phyloP scores from a whole-genome alignment of 495 filamentous ascomycete species.

The Hamigera avellanea region DNA sequence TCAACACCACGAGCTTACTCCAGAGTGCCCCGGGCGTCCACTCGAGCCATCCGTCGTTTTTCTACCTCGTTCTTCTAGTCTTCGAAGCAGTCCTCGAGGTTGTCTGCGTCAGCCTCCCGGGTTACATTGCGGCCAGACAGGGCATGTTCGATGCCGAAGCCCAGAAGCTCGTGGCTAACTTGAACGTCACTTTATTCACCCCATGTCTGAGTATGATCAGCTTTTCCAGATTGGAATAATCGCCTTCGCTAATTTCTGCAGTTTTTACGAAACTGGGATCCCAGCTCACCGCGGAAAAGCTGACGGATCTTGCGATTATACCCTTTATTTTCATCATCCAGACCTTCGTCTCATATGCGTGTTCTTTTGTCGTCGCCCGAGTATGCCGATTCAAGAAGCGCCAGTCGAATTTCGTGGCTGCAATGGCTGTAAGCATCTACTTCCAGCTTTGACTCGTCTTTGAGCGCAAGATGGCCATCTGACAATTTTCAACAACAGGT shows the following conservation, averaged over 20 bases:
- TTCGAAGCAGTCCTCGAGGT: conserved; percentile 96
- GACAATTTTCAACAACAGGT: conserved; percentile 42
- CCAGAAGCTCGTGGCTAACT: conserved; percentile 90
- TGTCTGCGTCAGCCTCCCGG: conserved; percentile 85
- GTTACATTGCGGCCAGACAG: conserved; percentile 81
- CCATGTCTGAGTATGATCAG: conserved; percentile 76
- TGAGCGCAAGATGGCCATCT: conserved; percentile 6
- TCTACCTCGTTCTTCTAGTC: conserved; percentile 71
- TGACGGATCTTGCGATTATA: conserved; percentile 83
- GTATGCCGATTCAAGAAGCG: conserved; percentile 72
- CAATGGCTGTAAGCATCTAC: conserved; percentile 65
- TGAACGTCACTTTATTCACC: conserved; percentile 90
- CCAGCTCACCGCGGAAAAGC: conserved; percentile 81
- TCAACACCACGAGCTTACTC: conserved; percentile 17
- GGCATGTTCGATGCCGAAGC: conserved; percentile 90
- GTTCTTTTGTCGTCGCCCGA: conserved; percentile 56
- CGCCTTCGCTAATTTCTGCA: conserved; percentile 16
- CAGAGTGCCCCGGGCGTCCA: conserved; percentile 18
- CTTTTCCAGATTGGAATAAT: background rate
- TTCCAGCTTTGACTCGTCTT: background rate
- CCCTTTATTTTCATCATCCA: conserved; percentile 86
- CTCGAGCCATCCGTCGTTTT: conserved; percentile 52
- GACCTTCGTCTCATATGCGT: conserved; percentile 70
- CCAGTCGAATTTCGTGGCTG: conserved; percentile 83
- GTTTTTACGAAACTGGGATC: conserved; percentile 98